A percentile compares a stretch with the other conserved stretches of the same genome.
phyloP scores from a whole-genome alignment of 108 stramenopile genomes.

The Cyclotella kingstonii region DNA sequence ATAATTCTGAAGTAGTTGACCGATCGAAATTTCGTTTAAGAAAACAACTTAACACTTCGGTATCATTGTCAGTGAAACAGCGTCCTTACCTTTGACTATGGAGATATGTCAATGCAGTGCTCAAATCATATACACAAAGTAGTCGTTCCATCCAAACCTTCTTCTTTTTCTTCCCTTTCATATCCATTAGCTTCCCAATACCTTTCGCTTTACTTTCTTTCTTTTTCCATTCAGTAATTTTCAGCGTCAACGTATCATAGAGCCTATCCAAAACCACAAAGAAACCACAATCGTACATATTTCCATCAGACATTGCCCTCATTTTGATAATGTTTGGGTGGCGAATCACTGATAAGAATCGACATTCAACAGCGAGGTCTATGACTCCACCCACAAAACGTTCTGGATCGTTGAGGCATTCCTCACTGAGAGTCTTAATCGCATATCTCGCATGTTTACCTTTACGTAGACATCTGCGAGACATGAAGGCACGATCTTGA shows the following conservation, averaged over 20 bases:
- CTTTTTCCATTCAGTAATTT: slow-evolving; percentile 71
- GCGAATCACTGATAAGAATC: slow-evolving; percentile 74
- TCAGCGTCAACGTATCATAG: slow-evolving; percentile 68
- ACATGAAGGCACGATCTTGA: slow-evolving; percentile 82
- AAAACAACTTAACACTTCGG: no score
- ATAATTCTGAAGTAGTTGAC: slow-evolving; percentile 62
- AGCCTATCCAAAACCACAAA: slow-evolving; percentile 79
- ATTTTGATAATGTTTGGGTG: slow-evolving; percentile 92
- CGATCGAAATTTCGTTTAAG: no score
- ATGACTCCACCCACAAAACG: slow-evolving; percentile 71
- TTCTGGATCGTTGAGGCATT: slow-evolving; percentile 56
- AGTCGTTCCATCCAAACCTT: slow-evolving; percentile 52
- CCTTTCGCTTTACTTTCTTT: slow-evolving; percentile 42
- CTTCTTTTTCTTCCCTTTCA: slow-evolving; percentile 64
- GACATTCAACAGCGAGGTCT: slow-evolving; percentile 78
- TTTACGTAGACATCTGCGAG: slow-evolving; percentile 60
- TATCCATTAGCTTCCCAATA: slow-evolving; percentile 55
- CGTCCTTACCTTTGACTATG: slow-evolving; percentile 62
- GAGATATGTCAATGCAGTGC: slow-evolving; percentile 71
- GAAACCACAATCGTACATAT: slow-evolving; percentile 46
- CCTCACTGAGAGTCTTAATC: slow-evolving; percentile 71
- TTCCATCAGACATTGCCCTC: slow-evolving; percentile 55
- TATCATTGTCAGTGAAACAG: neutral
- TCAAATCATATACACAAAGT: slow-evolving; percentile 75
- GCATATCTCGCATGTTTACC: slow-evolving; percentile 84